Conservation (phyloP, 202 grass and related monocot species). For the Elaeis oleifera region DNA sequence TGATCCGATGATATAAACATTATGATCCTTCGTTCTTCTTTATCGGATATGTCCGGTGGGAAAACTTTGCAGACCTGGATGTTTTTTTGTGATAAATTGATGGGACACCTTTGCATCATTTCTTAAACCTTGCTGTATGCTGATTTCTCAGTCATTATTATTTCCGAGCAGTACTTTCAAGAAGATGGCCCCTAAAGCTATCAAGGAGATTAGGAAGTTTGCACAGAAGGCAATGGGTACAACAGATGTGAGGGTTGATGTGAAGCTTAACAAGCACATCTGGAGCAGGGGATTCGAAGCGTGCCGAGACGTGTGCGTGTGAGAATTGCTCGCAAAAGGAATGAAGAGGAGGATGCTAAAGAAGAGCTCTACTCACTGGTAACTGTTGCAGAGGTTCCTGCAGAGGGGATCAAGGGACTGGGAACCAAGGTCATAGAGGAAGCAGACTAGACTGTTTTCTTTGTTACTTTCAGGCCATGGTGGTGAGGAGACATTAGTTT, state of each 20-base stretch:
- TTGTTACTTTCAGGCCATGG: no score
- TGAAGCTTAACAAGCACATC: constrained; percentile 97
- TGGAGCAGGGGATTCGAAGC: constrained; percentile 68
- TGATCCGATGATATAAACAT: no score
- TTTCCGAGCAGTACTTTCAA: constrained; percentile 62
- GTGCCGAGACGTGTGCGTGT: constrained; percentile 79
- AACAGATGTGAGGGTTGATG: constrained; percentile 57
- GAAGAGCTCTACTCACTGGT: constrained; percentile 90
- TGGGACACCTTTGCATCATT: no score
- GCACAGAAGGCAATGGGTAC: constrained; percentile 91
- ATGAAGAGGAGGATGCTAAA: constrained; percentile 81
- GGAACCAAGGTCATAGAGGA: constrained; percentile 81
- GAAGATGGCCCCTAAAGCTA: constrained; percentile 88
- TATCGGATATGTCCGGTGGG: no score
- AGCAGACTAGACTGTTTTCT: constrained; percentile 33
- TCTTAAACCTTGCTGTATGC: no score
- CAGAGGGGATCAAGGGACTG: constrained; percentile 69
- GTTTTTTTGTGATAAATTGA: no score
- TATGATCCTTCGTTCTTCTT: no score
- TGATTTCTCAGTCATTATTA: background rate
- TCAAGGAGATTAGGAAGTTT: constrained; percentile 92
- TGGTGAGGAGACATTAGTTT: no score
- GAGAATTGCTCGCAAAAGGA: constrained; percentile 82
- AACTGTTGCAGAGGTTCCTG: constrained; percentile 65
- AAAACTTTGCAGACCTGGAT: no score